Base-by-base conservation (phyloP, 2,329 filamentous ascomycete genomes). In the Cladosporium sp. region DNA sequence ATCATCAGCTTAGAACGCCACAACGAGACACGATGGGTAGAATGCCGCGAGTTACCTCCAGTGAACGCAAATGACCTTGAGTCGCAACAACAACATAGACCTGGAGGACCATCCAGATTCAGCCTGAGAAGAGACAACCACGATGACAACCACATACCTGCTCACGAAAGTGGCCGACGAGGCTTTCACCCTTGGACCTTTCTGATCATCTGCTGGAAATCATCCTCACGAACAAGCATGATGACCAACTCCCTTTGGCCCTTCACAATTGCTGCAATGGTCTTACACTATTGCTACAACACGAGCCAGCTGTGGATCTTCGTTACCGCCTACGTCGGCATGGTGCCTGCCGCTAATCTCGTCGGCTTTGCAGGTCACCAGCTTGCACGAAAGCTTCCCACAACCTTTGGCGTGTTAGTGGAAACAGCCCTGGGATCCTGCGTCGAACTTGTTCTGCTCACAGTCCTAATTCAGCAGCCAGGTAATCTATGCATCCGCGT, bases 371-470 rank as follows among this genome's bases (percentile, higher is more conserved):
- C 87, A 7, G 87, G 87, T 9, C 83, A 87, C 65, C 85, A 90
- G 70, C 73, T 90, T 58, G 84, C 87, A 1, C 79, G 85, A 58
- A 92, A 92, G 73, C 71, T 92, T 55, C 88, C 88, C 10, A 89
- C 89, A 65, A 88, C 91, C 9, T 73, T 85, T 39, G 86, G 86
- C 24, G 79, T 89, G 1, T 69, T 89, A 44, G 64, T 74, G 4
- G 72, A 74, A 61, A 73, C 70, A 9, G 71, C 71, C 1, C 67
- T 91, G 55, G 89, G 88, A 1, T 88, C 86, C 1, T 74, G 91
- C 12, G 89, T 94, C 44, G 90, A 95, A 72, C 87, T 94, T 58
- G 83, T 94, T 50, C 76, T 95, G 45, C 93, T 94, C 72, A 87
- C 92, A 75, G 82, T 91, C 1, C 75, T 95, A 36, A 78, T 93